phyloP scores from a whole-genome alignment of 768 basidiomycete species.

The Tylopilus felleus region DNA sequence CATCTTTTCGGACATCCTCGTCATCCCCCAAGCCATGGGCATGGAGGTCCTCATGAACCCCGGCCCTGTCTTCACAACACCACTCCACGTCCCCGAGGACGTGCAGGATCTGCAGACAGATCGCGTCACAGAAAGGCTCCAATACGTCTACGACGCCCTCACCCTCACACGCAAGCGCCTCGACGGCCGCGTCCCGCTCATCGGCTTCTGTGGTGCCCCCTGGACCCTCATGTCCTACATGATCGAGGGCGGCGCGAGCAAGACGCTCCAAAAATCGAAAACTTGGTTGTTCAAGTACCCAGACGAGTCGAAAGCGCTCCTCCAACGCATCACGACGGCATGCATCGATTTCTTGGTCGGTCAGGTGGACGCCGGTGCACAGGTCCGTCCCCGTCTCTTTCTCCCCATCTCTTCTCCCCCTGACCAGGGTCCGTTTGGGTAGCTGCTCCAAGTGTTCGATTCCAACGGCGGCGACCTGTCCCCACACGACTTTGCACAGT shows the following conservation, averaged over 20 bases:
- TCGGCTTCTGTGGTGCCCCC: slow-evolving; percentile 96
- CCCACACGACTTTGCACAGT: slow-evolving; percentile 77
- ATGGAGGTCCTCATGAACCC: slow-evolving; percentile 95
- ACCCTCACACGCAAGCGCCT: slow-evolving; percentile 77
- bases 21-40: slow-evolving; percentile 96
- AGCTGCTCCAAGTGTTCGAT: slow-evolving; percentile 97
- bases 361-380: slow-evolving; percentile 93
- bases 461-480: slow-evolving; percentile 94
- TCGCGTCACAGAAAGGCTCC: slow-evolving; percentile 78
- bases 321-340: slow-evolving; percentile 80
- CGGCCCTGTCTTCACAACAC: slow-evolving; percentile 83
- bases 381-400: slow-evolving; percentile 50
- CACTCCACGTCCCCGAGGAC: slow-evolving; percentile 76
- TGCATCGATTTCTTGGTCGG: slow-evolving; percentile 89
- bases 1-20: slow-evolving; percentile 98
- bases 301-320: slow-evolving; percentile 71
- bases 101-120: slow-evolving; percentile 61
- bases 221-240: slow-evolving; percentile 99
- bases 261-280: slow-evolving; percentile 88
- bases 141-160: slow-evolving; percentile 92
- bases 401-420: not conserved
- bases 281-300: slow-evolving; percentile 93
- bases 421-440: not conserved
- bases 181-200: slow-evolving; percentile 87
- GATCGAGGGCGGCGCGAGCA: slow-evolving; percentile 94